phyloP scores from a whole-genome alignment of 108 stramenopile species.

The Discostella stelligeroides region DNA sequence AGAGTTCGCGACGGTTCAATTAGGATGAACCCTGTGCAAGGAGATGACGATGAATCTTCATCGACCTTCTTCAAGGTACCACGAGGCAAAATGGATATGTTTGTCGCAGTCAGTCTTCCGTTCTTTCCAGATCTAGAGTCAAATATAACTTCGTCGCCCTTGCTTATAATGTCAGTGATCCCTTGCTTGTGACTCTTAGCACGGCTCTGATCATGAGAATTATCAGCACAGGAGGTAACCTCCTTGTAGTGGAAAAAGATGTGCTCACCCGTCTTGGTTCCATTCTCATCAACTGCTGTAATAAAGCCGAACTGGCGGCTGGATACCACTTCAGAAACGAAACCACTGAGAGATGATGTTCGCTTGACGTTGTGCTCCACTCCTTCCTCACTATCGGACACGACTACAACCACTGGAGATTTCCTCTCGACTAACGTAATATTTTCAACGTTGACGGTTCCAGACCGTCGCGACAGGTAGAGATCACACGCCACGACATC shows the following conservation, averaged over 20 bases:
- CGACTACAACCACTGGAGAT: neutral
- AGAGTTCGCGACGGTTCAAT: conserved; percentile 78
- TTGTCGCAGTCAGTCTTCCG: conserved; percentile 67
- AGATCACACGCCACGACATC: conserved; percentile 70
- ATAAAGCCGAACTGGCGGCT: conserved; percentile 82
- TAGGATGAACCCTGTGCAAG: conserved; percentile 68
- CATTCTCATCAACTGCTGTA: conserved; percentile 66
- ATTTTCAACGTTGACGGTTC: conserved; percentile 50
- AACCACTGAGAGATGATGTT: conserved; percentile 46
- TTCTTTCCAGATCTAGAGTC: conserved; percentile 61
- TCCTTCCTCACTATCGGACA: conserved; percentile 27
- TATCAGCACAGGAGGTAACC: conserved; percentile 18
- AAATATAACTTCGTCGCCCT: conserved; percentile 81
- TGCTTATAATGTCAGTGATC: conserved; percentile 26
- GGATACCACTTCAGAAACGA: conserved; percentile 72
- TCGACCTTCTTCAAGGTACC: conserved; percentile 59
- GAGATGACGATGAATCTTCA: conserved; percentile 49
- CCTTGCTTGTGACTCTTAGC: conserved; percentile 17
- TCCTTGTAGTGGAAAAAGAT: conserved; percentile 65
- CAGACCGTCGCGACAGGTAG: conserved; percentile 57
- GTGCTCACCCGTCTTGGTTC: conserved; percentile 57
- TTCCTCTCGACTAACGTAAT: conserved; percentile 62
- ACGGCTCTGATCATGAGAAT: conserved; percentile 26
- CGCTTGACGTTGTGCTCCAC: neutral
- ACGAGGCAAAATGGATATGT: conserved; percentile 58